Evolutionary conservation across 1,139 yeast genomes (phyloP).

Genomic region (Kodamaea fungicola): DNA sequence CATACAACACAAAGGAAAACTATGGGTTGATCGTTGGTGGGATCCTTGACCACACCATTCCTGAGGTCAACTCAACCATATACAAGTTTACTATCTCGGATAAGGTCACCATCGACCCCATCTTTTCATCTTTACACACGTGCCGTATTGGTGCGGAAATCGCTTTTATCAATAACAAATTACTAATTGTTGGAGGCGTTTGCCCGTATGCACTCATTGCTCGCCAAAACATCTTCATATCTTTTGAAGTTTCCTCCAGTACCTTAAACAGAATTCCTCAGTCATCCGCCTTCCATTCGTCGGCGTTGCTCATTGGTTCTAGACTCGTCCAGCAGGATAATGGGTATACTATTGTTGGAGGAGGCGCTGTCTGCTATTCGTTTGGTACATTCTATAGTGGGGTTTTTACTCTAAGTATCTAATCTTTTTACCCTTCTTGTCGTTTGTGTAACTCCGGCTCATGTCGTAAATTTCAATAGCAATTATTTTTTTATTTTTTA

Average conservation of each 20-base stretch:
- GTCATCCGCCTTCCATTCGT: background rate
- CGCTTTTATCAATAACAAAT: constrained; percentile 17
- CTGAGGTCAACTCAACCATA: constrained; percentile 30
- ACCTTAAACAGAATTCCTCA: background rate
- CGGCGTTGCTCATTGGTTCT: constrained; percentile 54
- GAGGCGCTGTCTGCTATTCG: constrained; percentile 84
- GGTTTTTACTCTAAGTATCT: background rate
- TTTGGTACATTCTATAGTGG: constrained; percentile 67
- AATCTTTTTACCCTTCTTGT: background rate
- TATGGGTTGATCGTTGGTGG: constrained; percentile 59
- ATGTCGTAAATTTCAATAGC: too few relatives aligned
- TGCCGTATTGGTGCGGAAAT: constrained; percentile 49
- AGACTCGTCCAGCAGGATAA: constrained; percentile 28
- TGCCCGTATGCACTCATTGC: constrained; percentile 37
- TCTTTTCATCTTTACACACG: too few relatives aligned
- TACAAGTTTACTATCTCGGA: constrained; percentile 28
- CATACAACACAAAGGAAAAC: constrained; percentile 22
- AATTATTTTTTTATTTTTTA: background rate
- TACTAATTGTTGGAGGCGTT: constrained; percentile 63
- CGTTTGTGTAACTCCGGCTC: background rate
- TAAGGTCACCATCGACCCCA: background rate
- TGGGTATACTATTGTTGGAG: constrained; percentile 47
- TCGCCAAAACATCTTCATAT: constrained; percentile 33
- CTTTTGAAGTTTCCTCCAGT: constrained; percentile 17
- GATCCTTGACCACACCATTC: constrained; percentile 28